phyloP scores from a whole-genome alignment of 2,329 filamentous ascomycete species.

The Boeremia exigua region DNA sequence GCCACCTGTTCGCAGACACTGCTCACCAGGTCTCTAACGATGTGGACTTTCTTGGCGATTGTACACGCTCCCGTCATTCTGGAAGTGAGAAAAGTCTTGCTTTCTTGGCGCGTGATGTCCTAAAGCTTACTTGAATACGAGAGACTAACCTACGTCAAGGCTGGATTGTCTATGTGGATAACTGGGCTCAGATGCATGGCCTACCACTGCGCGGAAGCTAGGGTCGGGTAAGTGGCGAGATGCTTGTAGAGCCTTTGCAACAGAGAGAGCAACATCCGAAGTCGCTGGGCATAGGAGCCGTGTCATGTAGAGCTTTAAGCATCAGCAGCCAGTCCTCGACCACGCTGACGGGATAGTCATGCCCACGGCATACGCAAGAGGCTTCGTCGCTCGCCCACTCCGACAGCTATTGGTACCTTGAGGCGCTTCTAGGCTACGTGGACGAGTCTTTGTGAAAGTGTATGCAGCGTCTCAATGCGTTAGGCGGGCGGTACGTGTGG shows the following conservation, averaged over 20 bases:
- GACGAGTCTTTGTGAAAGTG: background rate
- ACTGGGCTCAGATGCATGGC: too few relatives aligned
- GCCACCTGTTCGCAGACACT: conserved; percentile 13
- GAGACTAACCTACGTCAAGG: background rate
- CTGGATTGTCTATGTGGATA: background rate
- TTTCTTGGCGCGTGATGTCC: background rate
- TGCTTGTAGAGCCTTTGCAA: background rate
- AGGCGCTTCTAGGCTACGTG: background rate
- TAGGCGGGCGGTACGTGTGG: conserved; percentile 9
- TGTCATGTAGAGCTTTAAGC: background rate
- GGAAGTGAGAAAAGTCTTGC: background rate
- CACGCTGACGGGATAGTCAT: conserved; percentile 1
- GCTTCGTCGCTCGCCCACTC: background rate
- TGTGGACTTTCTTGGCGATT: background rate
- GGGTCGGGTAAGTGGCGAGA: background rate
- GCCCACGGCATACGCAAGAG: background rate
- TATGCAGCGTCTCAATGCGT: background rate
- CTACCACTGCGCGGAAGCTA: background rate
- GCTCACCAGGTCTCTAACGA: background rate
- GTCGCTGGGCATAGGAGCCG: background rate
- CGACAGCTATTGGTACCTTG: background rate
- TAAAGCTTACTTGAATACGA: background rate
- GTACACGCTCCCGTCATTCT: background rate
- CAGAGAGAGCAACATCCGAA: background rate
- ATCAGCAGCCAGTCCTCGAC: conserved; percentile 2